Conservation (phyloP, 352 stramenopile genomes). For the Globisporangium barbulae region DNA sequence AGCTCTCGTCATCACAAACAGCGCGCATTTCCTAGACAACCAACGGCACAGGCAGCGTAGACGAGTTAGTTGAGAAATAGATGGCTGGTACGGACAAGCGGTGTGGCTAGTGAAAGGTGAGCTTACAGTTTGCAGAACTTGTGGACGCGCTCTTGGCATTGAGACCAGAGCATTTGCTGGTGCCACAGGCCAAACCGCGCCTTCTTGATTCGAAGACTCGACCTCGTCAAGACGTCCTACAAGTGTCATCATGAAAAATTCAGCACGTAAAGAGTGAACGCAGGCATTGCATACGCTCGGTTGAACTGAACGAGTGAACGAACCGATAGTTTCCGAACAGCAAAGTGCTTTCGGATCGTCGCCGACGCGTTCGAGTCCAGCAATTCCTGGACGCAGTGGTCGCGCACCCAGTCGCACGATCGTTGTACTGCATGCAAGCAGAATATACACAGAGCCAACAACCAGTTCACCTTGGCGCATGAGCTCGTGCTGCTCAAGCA, state of each 20-base stretch:
- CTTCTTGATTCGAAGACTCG: not conserved
- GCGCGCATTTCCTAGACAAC: conserved; percentile 38
- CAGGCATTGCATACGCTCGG: not conserved
- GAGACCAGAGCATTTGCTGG: conserved; percentile 15
- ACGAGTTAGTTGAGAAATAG: not conserved
- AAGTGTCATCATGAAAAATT: not conserved
- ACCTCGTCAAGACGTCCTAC: conserved; percentile 19
- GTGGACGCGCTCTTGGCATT: conserved; percentile 24
- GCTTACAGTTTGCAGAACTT: conserved; percentile 52
- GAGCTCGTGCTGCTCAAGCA: not conserved
- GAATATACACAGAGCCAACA: not conserved
- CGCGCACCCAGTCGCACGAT: conserved; percentile 38
- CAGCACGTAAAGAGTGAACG: not conserved
- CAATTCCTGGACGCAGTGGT: conserved; percentile 51
- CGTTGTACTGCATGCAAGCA: conserved; percentile 9
- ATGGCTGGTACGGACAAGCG: not conserved
- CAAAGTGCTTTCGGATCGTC: conserved; percentile 34
- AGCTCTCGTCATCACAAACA: conserved; percentile 35
- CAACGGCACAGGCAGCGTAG: not conserved
- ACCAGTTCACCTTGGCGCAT: not conserved
- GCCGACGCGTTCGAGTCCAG: conserved; percentile 17
- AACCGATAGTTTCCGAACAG: conserved; percentile 39
- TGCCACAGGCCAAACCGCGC: conserved; percentile 30
- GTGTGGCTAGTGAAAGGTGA: too few relatives aligned
- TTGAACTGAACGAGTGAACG: not conserved